Conservation (phyloP, 2,329 filamentous ascomycete genomes). For the Drechslerella coelobrocha region DNA sequence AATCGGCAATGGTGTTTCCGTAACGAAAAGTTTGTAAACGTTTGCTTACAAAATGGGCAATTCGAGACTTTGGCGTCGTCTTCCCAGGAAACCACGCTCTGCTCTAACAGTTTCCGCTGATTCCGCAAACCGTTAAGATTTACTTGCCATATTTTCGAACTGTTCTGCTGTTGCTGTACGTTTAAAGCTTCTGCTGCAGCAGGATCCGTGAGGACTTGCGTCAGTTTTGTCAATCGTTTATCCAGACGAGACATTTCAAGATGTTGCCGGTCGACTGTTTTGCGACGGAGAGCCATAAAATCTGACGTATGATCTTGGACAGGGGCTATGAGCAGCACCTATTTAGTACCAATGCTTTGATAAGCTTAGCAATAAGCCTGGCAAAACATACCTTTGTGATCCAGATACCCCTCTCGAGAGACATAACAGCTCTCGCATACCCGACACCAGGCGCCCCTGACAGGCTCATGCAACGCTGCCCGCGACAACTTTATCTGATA, state of each 20-base stretch:
- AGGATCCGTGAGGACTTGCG: conserved; percentile 77
- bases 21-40: conserved; percentile 92
- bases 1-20: conserved; percentile 92
- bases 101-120: conserved; percentile 80
- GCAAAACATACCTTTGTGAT: conserved; percentile 68
- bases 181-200: conserved; percentile 63
- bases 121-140: conserved; percentile 59
- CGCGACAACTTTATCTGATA: conserved; percentile 98
- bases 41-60: conserved; percentile 95
- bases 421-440: conserved; percentile 99
- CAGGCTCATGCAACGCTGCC: conserved; percentile 85
- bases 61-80: conserved; percentile 80
- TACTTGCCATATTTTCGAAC: conserved; percentile 60
- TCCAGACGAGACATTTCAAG: conserved; percentile 89
- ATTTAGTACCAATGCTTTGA: neutral
- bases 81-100: conserved; percentile 93
- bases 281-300: conserved; percentile 75
- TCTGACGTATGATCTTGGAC: conserved; percentile 73
- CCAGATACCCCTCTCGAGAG: conserved; percentile 92
- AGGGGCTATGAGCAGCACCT: conserved; percentile 55
- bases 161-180: conserved; percentile 32
- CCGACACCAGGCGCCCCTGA: conserved; percentile 87
- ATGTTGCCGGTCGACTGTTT: conserved; percentile 80
- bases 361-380: neutral
- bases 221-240: conserved; percentile 85